Base-by-base conservation (phyloP, 345 rosid species). In the Brassica juncea region DNA sequence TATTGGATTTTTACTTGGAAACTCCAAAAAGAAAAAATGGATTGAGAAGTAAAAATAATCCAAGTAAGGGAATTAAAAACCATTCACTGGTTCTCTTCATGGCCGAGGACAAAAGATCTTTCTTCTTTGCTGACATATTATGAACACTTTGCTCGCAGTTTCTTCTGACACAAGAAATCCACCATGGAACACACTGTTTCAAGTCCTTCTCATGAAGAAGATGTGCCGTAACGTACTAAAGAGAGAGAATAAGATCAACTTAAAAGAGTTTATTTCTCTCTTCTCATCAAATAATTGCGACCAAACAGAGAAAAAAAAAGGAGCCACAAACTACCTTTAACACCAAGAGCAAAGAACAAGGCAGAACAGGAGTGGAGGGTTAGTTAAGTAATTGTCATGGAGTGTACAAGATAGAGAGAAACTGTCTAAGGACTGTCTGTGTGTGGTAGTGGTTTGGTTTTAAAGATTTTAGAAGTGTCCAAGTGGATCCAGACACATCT, bases 1-100 rank as follows among this genome's bases (percentile, higher is more conserved):
- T 25, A 74, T n/a, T 62, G 8, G 8, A 15, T 54, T 54, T 3
- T 54, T 54, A 15, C 10, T 54, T 19, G 21, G 21, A 19, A 19
- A 19, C 21, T 54, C 4, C 10, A 54, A 7, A 54, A 54, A 54
- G 1, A 12, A 15, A 54, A 35, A 39, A 8, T 34, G 12, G 75
- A 71, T 72, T 66, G 27, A 72, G 12, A 54, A 54, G 1, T 52
- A 52, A 52, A 19, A 39, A 39, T 35, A 39, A 8, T 49, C 9
- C 35, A 31, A 28, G 30, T 3, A 66, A 67, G 71, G 32, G 23
- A 61, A 69, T 31, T 11, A 58, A 25, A 35, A 77, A 92, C 99
- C 99, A 92, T 81, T 91, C 95, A 71, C 89, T 91, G 67, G 99
- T 95, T 89, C 98, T 88, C 87, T 90, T 91, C 99, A 91, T 91